Evolutionary conservation across 2,329 filamentous ascomycete genomes (phyloP).

Genomic region (Neonectria hederae): DNA sequence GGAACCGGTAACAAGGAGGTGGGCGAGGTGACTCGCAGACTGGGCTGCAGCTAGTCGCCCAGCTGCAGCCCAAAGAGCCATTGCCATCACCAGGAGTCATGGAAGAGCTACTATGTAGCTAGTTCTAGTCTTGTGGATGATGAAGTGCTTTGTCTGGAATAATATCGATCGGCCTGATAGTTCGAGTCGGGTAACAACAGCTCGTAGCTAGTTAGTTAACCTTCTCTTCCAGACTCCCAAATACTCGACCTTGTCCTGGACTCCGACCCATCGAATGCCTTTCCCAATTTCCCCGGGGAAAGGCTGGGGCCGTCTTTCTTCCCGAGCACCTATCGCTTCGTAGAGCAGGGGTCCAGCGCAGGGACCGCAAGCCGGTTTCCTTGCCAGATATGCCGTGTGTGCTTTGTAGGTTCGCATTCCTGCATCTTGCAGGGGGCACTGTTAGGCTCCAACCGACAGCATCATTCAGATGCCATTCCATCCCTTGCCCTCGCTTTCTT

Average conservation of each 20-base stretch:
- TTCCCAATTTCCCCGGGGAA: constrained; percentile 4
- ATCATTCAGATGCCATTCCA: neutral
- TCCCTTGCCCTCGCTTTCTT: neutral
- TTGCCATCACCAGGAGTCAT: neutral
- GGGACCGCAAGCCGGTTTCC: neutral
- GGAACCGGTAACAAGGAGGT: too few relatives aligned
- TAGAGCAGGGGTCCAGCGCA: neutral
- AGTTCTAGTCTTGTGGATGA: too few relatives aligned
- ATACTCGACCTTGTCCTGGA: constrained; percentile 2
- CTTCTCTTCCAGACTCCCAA: neutral
- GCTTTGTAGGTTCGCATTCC: neutral
- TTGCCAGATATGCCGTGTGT: neutral
- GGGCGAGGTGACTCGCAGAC: constrained; percentile 14
- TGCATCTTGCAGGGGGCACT: neutral
- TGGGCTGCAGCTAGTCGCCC: neutral
- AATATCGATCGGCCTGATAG: neutral
- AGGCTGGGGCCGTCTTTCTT: neutral
- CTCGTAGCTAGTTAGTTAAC: too few relatives aligned
- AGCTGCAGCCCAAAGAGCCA: neutral
- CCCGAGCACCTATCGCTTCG: too few relatives aligned
- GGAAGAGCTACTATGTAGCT: too few relatives aligned
- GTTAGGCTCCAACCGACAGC: neutral
- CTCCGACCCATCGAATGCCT: neutral
- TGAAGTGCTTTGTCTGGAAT: too few relatives aligned
- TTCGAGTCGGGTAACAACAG: neutral